Evolutionary conservation across 2,329 filamentous ascomycete species (phyloP), one percentile per base, ranked within the genome.

Genomic region (Bisporella sp.): DNA sequence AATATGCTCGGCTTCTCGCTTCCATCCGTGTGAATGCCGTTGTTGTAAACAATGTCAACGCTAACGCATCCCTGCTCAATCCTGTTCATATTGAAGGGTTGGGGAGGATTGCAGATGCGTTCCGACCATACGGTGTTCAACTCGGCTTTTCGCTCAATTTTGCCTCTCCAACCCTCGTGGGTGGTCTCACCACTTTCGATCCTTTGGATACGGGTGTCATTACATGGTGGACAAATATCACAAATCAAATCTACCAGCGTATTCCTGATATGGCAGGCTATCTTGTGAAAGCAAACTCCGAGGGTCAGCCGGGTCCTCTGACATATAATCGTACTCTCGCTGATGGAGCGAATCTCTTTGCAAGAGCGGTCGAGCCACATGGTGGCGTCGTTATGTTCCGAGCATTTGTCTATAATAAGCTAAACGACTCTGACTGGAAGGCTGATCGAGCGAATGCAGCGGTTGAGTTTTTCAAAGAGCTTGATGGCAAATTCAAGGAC

Each of bases 21-120:
- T 87, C 84, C 0, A 75, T 87, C 32, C 70, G 81, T 11, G 67
- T 88, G 57, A 88, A 88, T 55, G 84, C 73, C 0, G 71, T 85
- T 7, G 68, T 87, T 3, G 72, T 86, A 59, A 88, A 87, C 68
- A 88, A 88, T 51, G 84, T 87, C 60, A 88, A 88, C 58, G 82
- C 84, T 4, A 81, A 87, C 57, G 70, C 76, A 2, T 72, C 71
- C 0, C 68, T 84, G 0, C 68, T 87, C 7, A 79, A 66, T 4
- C 58, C 71, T 1, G 63, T 67, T 11, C 86, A 86, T 56, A 71
- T 87, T 48, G 73, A 78, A 8, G 84, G 84, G 0, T 63, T 88
- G 1, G 74, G 70, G 2, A 70, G 78, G 39, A 77, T 88, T 39
- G 84, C 84, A 1, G 78, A 87, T 59, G 72, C 71, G 3, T 79